These are phyloP conservation scores for Dactylellina haptotyla DNA, from an alignment of 2,329 filamentous ascomycete genomes.

Conservation along the genomic window DNA sequence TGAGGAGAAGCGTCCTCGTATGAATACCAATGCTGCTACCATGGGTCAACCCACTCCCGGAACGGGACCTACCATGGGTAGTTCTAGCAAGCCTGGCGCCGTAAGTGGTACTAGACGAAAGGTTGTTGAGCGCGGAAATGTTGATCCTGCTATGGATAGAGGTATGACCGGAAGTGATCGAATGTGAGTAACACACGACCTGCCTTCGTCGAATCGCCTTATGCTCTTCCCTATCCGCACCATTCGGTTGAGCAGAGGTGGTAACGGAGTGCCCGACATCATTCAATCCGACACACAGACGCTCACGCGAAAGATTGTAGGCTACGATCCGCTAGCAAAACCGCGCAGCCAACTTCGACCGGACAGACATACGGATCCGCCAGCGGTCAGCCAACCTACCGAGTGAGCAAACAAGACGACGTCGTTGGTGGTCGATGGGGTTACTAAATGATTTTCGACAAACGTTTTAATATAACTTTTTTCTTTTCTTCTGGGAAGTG, in stretches of 20 bases:
- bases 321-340: conserved; percentile 59
- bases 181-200: conserved; percentile 56
- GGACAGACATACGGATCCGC: conserved; percentile 54
- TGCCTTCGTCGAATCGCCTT: conserved; percentile 41
- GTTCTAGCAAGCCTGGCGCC: conserved; percentile 56
- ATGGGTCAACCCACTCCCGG: conserved; percentile 56
- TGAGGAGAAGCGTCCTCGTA: conserved; percentile 56
- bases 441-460: conserved; percentile 55
- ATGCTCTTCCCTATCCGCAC: conserved; percentile 38
- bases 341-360: conserved; percentile 54
- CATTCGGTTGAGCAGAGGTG: conserved; percentile 38
- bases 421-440: conserved; percentile 54
- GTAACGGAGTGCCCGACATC: conserved; percentile 49
- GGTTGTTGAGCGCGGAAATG: conserved; percentile 57
- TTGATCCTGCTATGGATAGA: conserved; percentile 58
- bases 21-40: conserved; percentile 55
- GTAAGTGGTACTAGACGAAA: conserved; percentile 57
- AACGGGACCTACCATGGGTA: conserved; percentile 54
- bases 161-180: conserved; percentile 58
- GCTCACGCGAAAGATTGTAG: conserved; percentile 55
- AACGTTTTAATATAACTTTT: conserved; percentile 35
- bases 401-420: conserved; percentile 58
- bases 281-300: conserved; percentile 34
- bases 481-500: conserved; percentile 42
- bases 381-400: conserved; percentile 55